A percentile compares a stretch with the other conserved stretches of the same genome.
Evolutionary conservation across 345 rosid genomes (phyloP).

Genomic region (Lumnitzera racemosa): DNA sequence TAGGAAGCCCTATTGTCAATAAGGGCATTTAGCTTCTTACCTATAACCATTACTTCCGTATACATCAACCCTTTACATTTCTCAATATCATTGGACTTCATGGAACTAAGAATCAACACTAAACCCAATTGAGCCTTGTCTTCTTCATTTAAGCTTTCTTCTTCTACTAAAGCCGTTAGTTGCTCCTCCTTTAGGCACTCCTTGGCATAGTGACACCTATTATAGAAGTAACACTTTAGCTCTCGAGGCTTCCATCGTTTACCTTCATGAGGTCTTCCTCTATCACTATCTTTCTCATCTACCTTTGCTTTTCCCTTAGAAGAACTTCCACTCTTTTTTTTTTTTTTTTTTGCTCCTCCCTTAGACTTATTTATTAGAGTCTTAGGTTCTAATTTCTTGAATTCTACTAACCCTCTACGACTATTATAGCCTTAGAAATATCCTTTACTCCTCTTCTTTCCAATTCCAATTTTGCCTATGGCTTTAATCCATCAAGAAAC

Average conservation of each 20-base stretch:
- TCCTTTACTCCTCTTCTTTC: constrained; percentile 1
- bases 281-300: not conserved
- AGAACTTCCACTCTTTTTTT: not conserved
- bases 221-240: too few relatives aligned
- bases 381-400: not conserved
- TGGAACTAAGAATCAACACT: not conserved
- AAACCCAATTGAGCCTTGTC: not conserved
- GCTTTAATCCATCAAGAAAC: constrained; percentile 1
- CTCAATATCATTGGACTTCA: not conserved
- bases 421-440: not conserved
- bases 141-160: not conserved
- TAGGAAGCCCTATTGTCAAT: not conserved
- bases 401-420: not conserved
- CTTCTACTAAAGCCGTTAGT: not conserved
- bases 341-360: not conserved
- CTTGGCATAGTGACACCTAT: too few relatives aligned
- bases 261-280: too few relatives aligned
- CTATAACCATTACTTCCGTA: not conserved
- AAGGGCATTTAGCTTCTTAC: not conserved
- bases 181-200: not conserved
- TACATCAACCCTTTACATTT: not conserved
- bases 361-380: not conserved
- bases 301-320: not conserved
- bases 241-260: not conserved
- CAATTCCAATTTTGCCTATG: not conserved